These are phyloP conservation scores for Fistulina hepatica DNA, from an alignment of 1,284 basidiomycete species.

Conservation along the genomic window DNA sequence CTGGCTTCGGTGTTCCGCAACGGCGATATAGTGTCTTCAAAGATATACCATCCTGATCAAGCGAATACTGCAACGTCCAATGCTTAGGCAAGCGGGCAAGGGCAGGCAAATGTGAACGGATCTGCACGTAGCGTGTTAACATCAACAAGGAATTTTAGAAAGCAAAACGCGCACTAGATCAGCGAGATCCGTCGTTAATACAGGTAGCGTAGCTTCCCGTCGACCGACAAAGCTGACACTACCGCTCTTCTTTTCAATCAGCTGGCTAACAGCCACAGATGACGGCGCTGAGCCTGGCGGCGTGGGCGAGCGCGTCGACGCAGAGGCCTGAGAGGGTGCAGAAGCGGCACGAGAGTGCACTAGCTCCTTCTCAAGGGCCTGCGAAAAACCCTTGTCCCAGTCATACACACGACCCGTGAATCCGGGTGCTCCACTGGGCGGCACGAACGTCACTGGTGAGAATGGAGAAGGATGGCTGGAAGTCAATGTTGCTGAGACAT, in stretches of 20 bases:
- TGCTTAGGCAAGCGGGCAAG: slow-evolving; percentile 64
- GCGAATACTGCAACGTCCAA: slow-evolving; percentile 88
- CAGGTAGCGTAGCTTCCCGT: slow-evolving; percentile 40
- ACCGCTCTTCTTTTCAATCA: slow-evolving; percentile 36
- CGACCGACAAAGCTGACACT: slow-evolving; percentile 40
- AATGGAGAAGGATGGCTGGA: slow-evolving; percentile 9
- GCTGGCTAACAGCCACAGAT: slow-evolving; percentile 21
- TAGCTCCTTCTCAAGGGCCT: slow-evolving; percentile 25
- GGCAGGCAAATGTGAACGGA: slow-evolving; percentile 67
- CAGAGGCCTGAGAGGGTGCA: not conserved
- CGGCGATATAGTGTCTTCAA: slow-evolving; percentile 76
- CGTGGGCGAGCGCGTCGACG: not conserved
- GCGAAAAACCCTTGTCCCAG: slow-evolving; percentile 47
- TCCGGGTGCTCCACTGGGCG: slow-evolving; percentile 71
- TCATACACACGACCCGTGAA: slow-evolving; percentile 47
- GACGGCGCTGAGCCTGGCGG: slow-evolving; percentile 19
- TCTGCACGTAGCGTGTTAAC: slow-evolving; percentile 30
- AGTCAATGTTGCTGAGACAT: slow-evolving; percentile 8
- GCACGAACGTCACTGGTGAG: slow-evolving; percentile 20
- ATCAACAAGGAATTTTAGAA: not conserved
- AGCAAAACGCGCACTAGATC: slow-evolving; percentile 41
- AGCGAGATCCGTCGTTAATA: slow-evolving; percentile 47
- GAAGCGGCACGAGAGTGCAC: slow-evolving; percentile 6
- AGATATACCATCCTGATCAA: slow-evolving; percentile 94
- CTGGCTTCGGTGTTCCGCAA: slow-evolving; percentile 33